Evolutionary conservation across 257 asterid species (phyloP), one percentile per base, ranked within the genome.

Genomic region (Solanum sitiens): DNA sequence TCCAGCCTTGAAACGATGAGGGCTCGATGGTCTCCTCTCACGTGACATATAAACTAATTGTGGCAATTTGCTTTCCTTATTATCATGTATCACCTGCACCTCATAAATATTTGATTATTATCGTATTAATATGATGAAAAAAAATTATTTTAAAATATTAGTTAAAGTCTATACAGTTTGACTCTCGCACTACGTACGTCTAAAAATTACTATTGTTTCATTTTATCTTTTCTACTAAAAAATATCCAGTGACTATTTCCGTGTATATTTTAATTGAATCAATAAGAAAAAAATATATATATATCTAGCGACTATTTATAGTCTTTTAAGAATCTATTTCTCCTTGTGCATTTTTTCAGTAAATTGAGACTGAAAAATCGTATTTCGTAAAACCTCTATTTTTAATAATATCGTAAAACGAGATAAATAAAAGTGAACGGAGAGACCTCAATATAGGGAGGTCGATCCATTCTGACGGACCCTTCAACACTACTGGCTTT

Each of bases 1-100:
- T 56, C 96, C 95, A 3, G 96, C 96, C 90, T 94, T 94, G 91
- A 92, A 92, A 86, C 93, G 95, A 88, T 94, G 96, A 89, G 96
- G 94, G 87, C 74, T 63, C 39, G 92, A 91, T 50, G 94, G 93
- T 79, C 96, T 82, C 86, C 89, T 94, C 83, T 94, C 96, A 1
- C 95, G 94, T 16, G 96, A 94, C 53, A 94, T 91, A 53, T 94
- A 94, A n/a, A 93, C 95, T 59, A 93, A 86, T 87, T 93, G 91
- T 47, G 96, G 96, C 86, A 94, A 44, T 42, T 91, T 93, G 11
- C 89, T 87, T 21, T 68, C 32, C 16, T 87, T 88, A 15, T 53
- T 86, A 20, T 93, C 94, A 87, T 93, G 86, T 87, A 95, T 94
- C 87, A 95, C 97, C 98, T 94, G 90, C 87, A 86, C 16, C 42